phyloP scores from a whole-genome alignment of 2,329 filamentous ascomycete genomes.

The Immersiporthe knoxdaviesiana region DNA sequence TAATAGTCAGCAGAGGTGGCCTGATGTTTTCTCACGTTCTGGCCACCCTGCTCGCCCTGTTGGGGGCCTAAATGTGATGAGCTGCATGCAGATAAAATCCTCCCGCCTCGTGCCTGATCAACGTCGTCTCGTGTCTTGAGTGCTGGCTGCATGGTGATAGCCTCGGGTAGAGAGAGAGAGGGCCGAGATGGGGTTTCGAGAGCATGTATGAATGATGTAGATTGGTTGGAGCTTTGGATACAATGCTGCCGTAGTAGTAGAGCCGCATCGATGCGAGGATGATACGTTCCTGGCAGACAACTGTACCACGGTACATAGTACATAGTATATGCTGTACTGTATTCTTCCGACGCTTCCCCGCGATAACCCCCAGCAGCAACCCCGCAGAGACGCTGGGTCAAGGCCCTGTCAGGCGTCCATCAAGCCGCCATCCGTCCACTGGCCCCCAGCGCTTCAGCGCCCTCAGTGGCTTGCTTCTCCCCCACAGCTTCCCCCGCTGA shows the following conservation, averaged over 20 bases:
- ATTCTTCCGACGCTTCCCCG: slow-evolving; percentile 15
- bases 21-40: not conserved
- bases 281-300: too few species aligned
- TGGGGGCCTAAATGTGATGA: not conserved
- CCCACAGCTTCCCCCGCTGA: not conserved
- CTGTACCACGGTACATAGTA: not conserved
- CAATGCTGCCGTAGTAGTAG: not conserved
- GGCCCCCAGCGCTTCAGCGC: not conserved
- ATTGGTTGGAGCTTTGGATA: too few species aligned
- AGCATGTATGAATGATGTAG: too few species aligned
- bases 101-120: not conserved
- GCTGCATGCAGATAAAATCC: not conserved
- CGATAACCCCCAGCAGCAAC: not conserved
- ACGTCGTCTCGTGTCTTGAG: not conserved
- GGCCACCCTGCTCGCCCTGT: not conserved
- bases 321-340: not conserved
- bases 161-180: not conserved
- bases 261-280: not conserved
- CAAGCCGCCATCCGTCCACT: not conserved
- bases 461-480: not conserved
- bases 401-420: slow-evolving; percentile 1
- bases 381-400: not conserved
- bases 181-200: not conserved
- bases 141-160: not conserved
- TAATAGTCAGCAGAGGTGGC: slow-evolving; percentile 3